phyloP scores from a whole-genome alignment of 1,284 basidiomycete genomes.

The Lentinus polychrous region DNA sequence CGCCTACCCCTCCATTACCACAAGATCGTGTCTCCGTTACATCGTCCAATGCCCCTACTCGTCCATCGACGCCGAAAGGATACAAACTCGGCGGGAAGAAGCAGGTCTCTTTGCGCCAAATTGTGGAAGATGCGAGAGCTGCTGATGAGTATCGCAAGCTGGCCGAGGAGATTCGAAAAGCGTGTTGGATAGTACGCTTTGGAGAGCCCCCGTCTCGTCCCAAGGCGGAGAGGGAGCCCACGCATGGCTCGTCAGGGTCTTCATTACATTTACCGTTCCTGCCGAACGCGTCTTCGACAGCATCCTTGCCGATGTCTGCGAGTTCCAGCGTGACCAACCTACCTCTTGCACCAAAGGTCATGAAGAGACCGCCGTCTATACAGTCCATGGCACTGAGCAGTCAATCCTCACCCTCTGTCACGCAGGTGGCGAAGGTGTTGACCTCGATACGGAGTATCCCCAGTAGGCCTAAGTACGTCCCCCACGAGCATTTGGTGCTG shows the following conservation, averaged over 20 bases:
- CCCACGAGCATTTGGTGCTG: slow-evolving; percentile 51
- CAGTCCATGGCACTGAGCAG: slow-evolving; percentile 24
- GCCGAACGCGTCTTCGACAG: slow-evolving; percentile 25
- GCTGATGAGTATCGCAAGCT: slow-evolving; percentile 39
- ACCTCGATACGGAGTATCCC: slow-evolving; percentile 29
- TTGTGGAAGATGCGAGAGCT: slow-evolving; percentile 49
- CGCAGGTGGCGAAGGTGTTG: slow-evolving; percentile 23
- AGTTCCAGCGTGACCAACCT: slow-evolving; percentile 18
- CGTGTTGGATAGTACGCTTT: slow-evolving; percentile 43
- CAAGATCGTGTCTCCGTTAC: slow-evolving; percentile 18
- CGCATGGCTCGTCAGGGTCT: slow-evolving; percentile 26
- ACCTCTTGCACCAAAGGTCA: slow-evolving; percentile 22
- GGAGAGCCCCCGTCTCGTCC: slow-evolving; percentile 22
- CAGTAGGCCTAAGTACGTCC: slow-evolving; percentile 31
- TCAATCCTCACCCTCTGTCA: slow-evolving; percentile 26
- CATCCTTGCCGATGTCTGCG: slow-evolving; percentile 24
- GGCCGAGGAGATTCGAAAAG: slow-evolving; percentile 41
- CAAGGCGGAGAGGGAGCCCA: slow-evolving; percentile 29
- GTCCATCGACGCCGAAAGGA: slow-evolving; percentile 39
- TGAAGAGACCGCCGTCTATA: slow-evolving; percentile 33
- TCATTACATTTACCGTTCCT: slow-evolving; percentile 45
- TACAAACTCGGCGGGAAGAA: slow-evolving; percentile 46
- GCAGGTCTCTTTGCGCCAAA: slow-evolving; percentile 47
- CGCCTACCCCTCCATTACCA: slow-evolving; percentile 16
- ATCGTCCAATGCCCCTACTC: slow-evolving; percentile 19